Percentiles rank a stretch among this genome's conserved stretches.
These are phyloP conservation scores for Cercis canadensis DNA, from an alignment of 306 rosid genomes.

Conservation along the genomic window DNA sequence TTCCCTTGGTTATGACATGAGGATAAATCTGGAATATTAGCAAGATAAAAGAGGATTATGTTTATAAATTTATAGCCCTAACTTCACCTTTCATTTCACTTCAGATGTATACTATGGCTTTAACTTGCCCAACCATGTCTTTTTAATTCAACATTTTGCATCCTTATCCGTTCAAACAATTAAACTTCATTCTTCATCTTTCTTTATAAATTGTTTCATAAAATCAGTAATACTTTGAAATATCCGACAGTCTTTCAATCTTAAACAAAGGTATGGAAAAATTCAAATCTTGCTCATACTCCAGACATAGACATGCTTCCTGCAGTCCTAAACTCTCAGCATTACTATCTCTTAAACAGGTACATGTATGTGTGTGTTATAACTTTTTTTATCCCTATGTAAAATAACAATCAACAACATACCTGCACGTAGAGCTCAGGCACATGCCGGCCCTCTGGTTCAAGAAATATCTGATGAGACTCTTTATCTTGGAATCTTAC, in stretches of 20 bases:
- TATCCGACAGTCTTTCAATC: neutral
- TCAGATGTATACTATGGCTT: too few species aligned
- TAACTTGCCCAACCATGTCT: too few species aligned
- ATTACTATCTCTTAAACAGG: too few species aligned
- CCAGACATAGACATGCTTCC: too few species aligned
- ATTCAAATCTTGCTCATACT: constrained; percentile 23
- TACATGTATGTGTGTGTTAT: too few species aligned
- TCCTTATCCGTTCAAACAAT: too few species aligned
- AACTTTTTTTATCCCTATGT: too few species aligned
- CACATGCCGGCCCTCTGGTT: constrained; percentile 94
- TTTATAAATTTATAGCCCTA: neutral
- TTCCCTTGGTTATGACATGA: too few species aligned
- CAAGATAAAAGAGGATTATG: neutral
- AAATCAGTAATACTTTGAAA: constrained; percentile 27
- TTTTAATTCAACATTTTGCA: too few species aligned
- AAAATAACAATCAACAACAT: constrained; percentile 2
- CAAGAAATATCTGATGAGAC: constrained; percentile 97
- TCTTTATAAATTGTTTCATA: constrained; percentile 14
- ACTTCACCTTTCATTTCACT: constrained; percentile 11
- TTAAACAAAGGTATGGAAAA: constrained; percentile 27
- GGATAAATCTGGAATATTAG: neutral
- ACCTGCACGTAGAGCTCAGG: constrained; percentile 99
- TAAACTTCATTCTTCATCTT: too few species aligned
- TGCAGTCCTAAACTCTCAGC: too few species aligned
- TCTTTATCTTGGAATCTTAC: constrained; percentile 93